Base-by-base conservation (phyloP, 805 yeast species). In the Sugiyamaella chiloensis region DNA sequence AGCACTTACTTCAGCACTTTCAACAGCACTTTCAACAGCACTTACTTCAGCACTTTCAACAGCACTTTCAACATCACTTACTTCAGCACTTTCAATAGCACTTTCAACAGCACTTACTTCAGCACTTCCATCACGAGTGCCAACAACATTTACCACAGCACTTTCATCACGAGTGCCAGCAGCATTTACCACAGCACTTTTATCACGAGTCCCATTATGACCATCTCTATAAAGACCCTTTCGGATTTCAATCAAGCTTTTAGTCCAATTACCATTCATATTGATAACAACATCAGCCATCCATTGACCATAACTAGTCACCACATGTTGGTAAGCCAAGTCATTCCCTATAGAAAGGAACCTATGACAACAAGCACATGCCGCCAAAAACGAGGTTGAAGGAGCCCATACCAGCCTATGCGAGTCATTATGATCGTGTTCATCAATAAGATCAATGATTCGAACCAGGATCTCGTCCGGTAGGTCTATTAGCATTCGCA, bases 391-490 rank as follows among this genome's bases (percentile, higher is more conserved):
- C 7, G 37, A 34, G 11, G 5, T 14, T 5, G 37, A 34, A 16
- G 37, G 37, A 19, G 20, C 37, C 16, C 20, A 34, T 6, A 34
- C 37, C 16, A 34, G 37, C 21, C 37, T 14, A 12, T 34, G 37
- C 6, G 14, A 16, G 20, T 34, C 37, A 5, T 34, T 14, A 5
- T 19, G 37, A 7, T 34, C 37, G 14, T 19, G 37, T 8, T 34
- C 37, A 21, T 34, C 37, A 14, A 34, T 19, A n/a, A 34, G 20
- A 16, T 34, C 37, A 12, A 34, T 4, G 11, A 34, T 34, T 21
- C 37, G 14, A 21, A 8, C 37, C 5, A 34, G 14, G 16, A 34
- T 19, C 20, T 34, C 37, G 20, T 34, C 37, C 3, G 37, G 37
- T 21, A 34, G 37, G 12, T 34, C 37, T n/a, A 34, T 19, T 19